A percentile compares a stretch with the other conserved stretches of the same genome.
Evolutionary conservation across 768 basidiomycete genomes (phyloP).

Genomic region (Roridomyces roridus): DNA sequence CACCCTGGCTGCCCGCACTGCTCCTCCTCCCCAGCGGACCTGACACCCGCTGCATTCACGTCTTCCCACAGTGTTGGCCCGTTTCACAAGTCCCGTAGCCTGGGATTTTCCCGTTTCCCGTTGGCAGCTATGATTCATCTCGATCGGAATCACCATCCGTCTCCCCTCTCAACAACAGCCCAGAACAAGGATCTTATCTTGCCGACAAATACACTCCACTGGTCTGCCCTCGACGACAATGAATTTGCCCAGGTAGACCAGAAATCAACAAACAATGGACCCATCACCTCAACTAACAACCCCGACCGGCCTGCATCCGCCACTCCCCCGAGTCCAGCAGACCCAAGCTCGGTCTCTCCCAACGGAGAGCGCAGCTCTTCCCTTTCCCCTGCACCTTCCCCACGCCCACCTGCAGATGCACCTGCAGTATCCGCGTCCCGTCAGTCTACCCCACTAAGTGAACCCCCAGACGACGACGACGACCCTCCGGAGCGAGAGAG

Average conservation of each 20-base stretch:
- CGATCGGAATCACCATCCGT: slow-evolving; percentile 54
- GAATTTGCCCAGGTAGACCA: slow-evolving; percentile 1
- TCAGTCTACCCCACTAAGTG: slow-evolving; percentile 76
- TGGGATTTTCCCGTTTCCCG: neutral
- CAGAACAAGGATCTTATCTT: slow-evolving; percentile 50
- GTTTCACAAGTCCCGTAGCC: neutral
- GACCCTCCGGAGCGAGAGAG: slow-evolving; percentile 37
- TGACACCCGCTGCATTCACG: neutral
- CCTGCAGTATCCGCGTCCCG: slow-evolving; percentile 44
- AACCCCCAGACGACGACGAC: slow-evolving; percentile 67
- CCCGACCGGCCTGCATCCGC: slow-evolving; percentile 21
- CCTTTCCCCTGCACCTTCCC: slow-evolving; percentile 60
- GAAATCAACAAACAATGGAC: slow-evolving; percentile 23
- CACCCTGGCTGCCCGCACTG: neutral
- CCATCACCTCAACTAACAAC: slow-evolving; percentile 27
- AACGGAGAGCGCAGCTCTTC: slow-evolving; percentile 58
- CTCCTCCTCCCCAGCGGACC: neutral
- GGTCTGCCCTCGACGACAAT: slow-evolving; percentile 35
- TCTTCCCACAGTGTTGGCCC: neutral
- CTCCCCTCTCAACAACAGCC: slow-evolving; percentile 39
- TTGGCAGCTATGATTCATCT: slow-evolving; percentile 52
- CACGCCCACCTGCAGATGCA: slow-evolving; percentile 32
- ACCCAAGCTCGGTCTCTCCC: slow-evolving; percentile 35
- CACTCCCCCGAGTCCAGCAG: slow-evolving; percentile 30
- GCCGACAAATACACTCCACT: slow-evolving; percentile 40